Percentiles rank a stretch among this genome's conserved stretches.
phyloP scores from a whole-genome alignment of 768 basidiomycete genomes.

The Suillus discolor region DNA sequence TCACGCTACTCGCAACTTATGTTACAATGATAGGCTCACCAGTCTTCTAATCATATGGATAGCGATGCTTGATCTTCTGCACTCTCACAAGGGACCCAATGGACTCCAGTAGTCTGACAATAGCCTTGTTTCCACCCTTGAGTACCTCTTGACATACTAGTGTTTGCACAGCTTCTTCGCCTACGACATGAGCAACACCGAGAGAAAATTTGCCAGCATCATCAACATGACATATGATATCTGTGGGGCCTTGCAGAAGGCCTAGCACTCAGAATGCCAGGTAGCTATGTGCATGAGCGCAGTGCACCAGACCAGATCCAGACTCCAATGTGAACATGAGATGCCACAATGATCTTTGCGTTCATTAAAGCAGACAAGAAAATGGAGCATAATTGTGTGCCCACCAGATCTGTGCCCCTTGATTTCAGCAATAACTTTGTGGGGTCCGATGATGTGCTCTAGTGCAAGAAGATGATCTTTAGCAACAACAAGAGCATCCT shows the following conservation, averaged over 20 bases:
- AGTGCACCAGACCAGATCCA: slow-evolving; percentile 96
- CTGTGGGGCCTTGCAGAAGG: slow-evolving; percentile 40
- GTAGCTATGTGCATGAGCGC: slow-evolving; percentile 95
- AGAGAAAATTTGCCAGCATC: slow-evolving; percentile 70
- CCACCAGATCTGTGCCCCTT: slow-evolving; percentile 53
- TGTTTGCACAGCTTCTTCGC: slow-evolving; percentile 41
- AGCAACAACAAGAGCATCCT: slow-evolving; percentile 48
- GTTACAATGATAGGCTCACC: slow-evolving; percentile 89
- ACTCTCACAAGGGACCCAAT: slow-evolving; percentile 60
- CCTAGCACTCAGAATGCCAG: slow-evolving; percentile 63
- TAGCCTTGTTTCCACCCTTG: slow-evolving; percentile 63
- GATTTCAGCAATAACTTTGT: slow-evolving; percentile 22
- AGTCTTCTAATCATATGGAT: slow-evolving; percentile 98
- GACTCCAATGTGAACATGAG: slow-evolving; percentile 82
- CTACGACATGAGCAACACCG: too few relatives aligned
- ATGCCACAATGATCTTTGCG: slow-evolving; percentile 61
- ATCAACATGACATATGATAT: slow-evolving; percentile 83
- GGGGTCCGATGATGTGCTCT: slow-evolving; percentile 24
- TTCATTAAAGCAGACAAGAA: slow-evolving; percentile 39
- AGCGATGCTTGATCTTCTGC: slow-evolving; percentile 79
- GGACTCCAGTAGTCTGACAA: slow-evolving; percentile 63
- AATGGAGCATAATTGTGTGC: slow-evolving; percentile 58
- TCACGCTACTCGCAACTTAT: slow-evolving; percentile 43
- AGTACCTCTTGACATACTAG: slow-evolving; percentile 77
- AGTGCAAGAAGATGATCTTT: slow-evolving; percentile 49